A percentile compares a stretch with the other conserved stretches of the same genome.
Conservation (phyloP, 495 filamentous ascomycete species). For the Rhypophila decipiens region DNA sequence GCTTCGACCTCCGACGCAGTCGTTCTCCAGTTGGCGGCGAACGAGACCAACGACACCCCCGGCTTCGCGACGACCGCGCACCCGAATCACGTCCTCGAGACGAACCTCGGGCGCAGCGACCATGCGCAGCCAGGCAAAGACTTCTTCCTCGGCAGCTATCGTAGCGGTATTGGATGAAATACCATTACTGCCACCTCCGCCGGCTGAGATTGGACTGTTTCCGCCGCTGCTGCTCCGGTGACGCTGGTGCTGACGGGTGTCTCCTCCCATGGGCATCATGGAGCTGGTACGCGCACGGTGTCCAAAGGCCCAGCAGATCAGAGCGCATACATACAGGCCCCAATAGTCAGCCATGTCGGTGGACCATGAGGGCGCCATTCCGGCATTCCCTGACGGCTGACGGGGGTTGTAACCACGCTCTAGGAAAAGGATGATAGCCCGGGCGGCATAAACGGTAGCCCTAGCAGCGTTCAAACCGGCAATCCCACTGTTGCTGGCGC, state of each 20-base stretch:
- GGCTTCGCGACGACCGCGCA: conserved; percentile 26
- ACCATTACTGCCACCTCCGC: conserved; percentile 19
- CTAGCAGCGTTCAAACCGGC: conserved; percentile 13
- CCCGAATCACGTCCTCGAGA: conserved; percentile 21
- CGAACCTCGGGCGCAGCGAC: conserved; percentile 52
- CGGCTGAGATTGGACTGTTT: conserved; percentile 49
- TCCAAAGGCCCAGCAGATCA: conserved; percentile 41
- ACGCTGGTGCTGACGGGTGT: conserved; percentile 38
- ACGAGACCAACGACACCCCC: conserved; percentile 34
- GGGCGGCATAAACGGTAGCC: conserved; percentile 26
- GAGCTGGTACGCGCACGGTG: conserved; percentile 19
- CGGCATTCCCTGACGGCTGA: too few species aligned
- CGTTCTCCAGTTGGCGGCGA: conserved; percentile 31
- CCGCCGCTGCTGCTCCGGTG: conserved; percentile 45
- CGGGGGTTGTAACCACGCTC: conserved; percentile 2
- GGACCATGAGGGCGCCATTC: conserved; percentile 10
- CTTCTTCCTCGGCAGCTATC: conserved; percentile 33
- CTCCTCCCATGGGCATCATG: conserved; percentile 57
- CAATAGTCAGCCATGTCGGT: conserved; percentile 42
- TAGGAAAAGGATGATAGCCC: conserved; percentile 24
- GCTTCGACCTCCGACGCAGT: conserved; percentile 31
- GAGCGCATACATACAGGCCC: conserved; percentile 41
- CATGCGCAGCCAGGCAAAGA: conserved; percentile 52
- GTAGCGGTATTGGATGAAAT: conserved; percentile 9
- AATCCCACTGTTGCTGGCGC: conserved; percentile 5